These are phyloP conservation scores for Chlamydomonas schloesseri DNA, from an alignment of 139 green algal genomes.

Conservation along the genomic window DNA sequence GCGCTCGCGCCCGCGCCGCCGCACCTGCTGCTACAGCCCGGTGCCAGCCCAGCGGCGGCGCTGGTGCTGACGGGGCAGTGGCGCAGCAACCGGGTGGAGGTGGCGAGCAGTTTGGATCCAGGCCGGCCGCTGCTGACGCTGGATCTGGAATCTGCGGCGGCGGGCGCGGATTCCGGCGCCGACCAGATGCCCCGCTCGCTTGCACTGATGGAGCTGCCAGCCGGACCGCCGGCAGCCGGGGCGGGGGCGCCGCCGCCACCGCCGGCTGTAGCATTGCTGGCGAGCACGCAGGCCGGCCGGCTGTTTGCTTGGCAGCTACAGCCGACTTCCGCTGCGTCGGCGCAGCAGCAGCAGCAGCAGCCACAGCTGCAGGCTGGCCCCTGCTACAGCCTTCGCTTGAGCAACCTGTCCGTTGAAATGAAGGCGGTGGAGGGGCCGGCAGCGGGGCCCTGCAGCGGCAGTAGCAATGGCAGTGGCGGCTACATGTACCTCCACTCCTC, in stretches of 20 bases:
- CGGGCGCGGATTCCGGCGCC: too few species aligned
- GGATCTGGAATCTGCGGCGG: neutral
- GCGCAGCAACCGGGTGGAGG: constrained; percentile 28
- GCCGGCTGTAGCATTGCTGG: constrained; percentile 15
- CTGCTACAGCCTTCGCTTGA: constrained; percentile 12
- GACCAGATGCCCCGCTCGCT: constrained; percentile 39
- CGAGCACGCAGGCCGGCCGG: constrained; percentile 30
- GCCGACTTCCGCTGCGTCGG: neutral
- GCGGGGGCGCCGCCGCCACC: too few species aligned
- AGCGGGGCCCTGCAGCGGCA: neutral
- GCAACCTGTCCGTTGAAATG: constrained; percentile 49
- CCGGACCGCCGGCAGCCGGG: neutral
- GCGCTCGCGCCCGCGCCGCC: neutral
- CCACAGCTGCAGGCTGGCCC: neutral
- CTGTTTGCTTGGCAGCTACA: constrained; percentile 33
- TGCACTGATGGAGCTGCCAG: constrained; percentile 20
- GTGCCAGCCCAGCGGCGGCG: neutral
- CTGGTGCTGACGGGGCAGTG: constrained; percentile 38
- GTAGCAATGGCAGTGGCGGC: too few species aligned
- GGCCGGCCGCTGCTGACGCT: constrained; percentile 11
- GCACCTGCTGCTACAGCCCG: neutral
- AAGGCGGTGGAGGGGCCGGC: neutral
- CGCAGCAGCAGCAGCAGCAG: constrained; percentile 7
- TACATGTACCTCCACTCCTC: constrained; percentile 16
- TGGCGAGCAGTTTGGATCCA: neutral